Evolutionary conservation across 768 basidiomycete genomes (phyloP).

Genomic region (Trametes cinnabarina): DNA sequence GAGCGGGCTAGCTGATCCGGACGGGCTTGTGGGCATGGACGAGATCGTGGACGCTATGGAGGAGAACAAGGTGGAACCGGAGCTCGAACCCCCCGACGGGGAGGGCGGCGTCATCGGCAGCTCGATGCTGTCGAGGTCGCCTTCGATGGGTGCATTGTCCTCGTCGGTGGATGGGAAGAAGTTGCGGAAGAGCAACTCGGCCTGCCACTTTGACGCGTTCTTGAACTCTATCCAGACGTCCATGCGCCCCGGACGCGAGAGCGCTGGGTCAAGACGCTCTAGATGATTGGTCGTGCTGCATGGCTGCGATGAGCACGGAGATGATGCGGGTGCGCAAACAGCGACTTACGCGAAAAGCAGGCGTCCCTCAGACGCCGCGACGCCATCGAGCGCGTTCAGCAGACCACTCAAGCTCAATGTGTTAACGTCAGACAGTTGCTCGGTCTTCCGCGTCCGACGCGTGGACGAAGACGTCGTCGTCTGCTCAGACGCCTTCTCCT

Average conservation of each 20-base stretch:
- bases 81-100: constrained; percentile 35
- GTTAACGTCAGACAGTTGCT: constrained; percentile 73
- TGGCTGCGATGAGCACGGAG: constrained; percentile 3
- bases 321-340: background rate
- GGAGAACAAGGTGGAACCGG: constrained; percentile 49
- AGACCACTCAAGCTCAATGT: constrained; percentile 79
- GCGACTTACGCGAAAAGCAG: constrained; percentile 80
- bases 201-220: constrained; percentile 82
- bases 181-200: constrained; percentile 83
- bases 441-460: constrained; percentile 43
- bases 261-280: constrained; percentile 86
- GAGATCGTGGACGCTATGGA: constrained; percentile 49
- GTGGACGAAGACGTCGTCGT: constrained; percentile 36
- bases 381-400: constrained; percentile 83
- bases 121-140: constrained; percentile 48
- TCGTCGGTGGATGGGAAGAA: constrained; percentile 81
- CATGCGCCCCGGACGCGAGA: constrained; percentile 90
- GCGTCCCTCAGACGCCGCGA: constrained; percentile 83
- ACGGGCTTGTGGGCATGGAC: constrained; percentile 35
- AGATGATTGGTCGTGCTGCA: constrained; percentile 84
- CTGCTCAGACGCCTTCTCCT: constrained; percentile 34
- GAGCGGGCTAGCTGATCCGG: constrained; percentile 32
- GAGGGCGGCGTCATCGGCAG: constrained; percentile 39
- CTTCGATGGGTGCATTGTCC: constrained; percentile 36
- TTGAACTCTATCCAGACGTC: constrained; percentile 93